These are phyloP conservation scores for Prinsepia uniflora DNA, from an alignment of 306 rosid genomes.

Conservation along the genomic window DNA sequence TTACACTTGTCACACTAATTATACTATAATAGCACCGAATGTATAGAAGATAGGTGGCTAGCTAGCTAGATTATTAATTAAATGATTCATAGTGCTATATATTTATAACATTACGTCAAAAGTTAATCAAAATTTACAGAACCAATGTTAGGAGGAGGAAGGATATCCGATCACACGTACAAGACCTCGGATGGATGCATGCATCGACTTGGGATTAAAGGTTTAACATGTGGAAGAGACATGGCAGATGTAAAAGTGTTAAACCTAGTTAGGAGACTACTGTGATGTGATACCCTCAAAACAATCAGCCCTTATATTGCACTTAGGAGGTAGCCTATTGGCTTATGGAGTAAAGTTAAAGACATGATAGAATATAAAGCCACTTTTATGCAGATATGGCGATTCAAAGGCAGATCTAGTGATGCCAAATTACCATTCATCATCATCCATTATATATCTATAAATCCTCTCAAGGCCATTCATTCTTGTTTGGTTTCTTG, in stretches of 20 bases:
- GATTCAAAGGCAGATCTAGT: slow-evolving; percentile 16
- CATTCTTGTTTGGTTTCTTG: neutral
- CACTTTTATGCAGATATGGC: slow-evolving; percentile 12
- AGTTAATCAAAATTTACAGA: no score
- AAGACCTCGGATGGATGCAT: no score
- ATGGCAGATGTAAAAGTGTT: neutral
- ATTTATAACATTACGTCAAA: no score
- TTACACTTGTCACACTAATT: no score
- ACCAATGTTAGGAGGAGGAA: no score
- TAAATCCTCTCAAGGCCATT: neutral
- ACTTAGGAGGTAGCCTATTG: slow-evolving; percentile 11
- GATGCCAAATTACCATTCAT: slow-evolving; percentile 10
- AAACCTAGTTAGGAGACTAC: neutral
- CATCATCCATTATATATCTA: neutral
- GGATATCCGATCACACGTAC: no score
- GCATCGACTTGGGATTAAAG: neutral
- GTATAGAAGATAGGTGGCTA: no score
- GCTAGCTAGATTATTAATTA: no score
- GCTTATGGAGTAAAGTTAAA: slow-evolving; percentile 9
- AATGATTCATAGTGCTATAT: no score
- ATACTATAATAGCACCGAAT: no score
- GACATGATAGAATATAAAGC: slow-evolving; percentile 8
- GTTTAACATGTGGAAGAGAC: neutral
- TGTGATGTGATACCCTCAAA: neutral
- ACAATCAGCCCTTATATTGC: slow-evolving; percentile 1